Conservation (phyloP, 768 basidiomycete genomes). For the Termitomyces sp. region DNA sequence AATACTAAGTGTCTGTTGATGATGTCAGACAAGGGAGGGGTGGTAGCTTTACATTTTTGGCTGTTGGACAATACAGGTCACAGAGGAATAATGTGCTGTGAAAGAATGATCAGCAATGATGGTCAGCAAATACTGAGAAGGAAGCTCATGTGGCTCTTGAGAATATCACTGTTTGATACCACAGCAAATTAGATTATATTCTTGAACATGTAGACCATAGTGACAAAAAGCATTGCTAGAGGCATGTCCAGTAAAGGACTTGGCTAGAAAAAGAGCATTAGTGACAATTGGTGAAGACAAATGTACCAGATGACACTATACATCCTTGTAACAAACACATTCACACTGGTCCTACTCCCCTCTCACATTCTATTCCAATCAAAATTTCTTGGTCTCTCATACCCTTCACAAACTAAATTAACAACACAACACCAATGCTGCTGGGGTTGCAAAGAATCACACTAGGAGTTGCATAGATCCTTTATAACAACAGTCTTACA, state of each 20-base stretch:
- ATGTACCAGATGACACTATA: slow-evolving; percentile 68
- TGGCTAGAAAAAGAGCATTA: slow-evolving; percentile 14
- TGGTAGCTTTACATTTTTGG: slow-evolving; percentile 42
- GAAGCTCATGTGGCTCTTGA: slow-evolving; percentile 48
- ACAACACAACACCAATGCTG: slow-evolving; percentile 61
- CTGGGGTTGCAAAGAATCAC: slow-evolving; percentile 62
- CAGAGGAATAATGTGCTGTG: slow-evolving; percentile 66
- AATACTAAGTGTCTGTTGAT: slow-evolving; percentile 45
- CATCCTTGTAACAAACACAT: slow-evolving; percentile 58
- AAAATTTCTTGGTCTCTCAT: slow-evolving; percentile 52
- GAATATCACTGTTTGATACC: slow-evolving; percentile 64
- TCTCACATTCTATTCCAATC: slow-evolving; percentile 60
- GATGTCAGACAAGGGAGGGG: neutral
- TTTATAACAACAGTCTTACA: slow-evolving; percentile 16
- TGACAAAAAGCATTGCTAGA: slow-evolving; percentile 55
- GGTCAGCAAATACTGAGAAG: neutral
- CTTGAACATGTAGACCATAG: slow-evolving; percentile 54
- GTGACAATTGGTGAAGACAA: neutral
- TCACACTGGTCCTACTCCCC: slow-evolving; percentile 48
- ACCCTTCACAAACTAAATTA: slow-evolving; percentile 63
- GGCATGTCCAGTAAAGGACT: slow-evolving; percentile 74
- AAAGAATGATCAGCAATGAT: neutral
- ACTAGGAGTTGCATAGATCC: slow-evolving; percentile 69
- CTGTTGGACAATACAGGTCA: slow-evolving; percentile 58
- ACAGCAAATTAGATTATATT: slow-evolving; percentile 74